Percentiles rank a stretch among this genome's conserved stretches.
Evolutionary conservation across 805 yeast genomes (phyloP).

Genomic region (Candida tammaniensis): DNA sequence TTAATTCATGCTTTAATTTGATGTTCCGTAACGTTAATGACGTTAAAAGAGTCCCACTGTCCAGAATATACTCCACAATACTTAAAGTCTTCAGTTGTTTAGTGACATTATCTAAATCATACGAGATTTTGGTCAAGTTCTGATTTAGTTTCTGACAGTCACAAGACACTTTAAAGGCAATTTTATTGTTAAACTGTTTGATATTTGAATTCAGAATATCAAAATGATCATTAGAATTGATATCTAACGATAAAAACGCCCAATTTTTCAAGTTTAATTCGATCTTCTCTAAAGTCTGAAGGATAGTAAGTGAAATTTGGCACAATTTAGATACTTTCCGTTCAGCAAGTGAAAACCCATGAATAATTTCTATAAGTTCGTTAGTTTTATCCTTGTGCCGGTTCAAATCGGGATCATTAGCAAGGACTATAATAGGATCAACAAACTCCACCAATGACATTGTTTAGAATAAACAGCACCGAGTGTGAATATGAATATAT

Average conservation of each 20-base stretch:
- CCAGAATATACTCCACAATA: slow-evolving; percentile 49
- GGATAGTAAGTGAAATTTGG: slow-evolving; percentile 43
- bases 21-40: slow-evolving; percentile 45
- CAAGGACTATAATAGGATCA: slow-evolving; percentile 48
- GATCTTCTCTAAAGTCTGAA: slow-evolving; percentile 50
- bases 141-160: slow-evolving; percentile 49
- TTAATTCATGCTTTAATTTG: slow-evolving; percentile 48
- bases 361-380: slow-evolving; percentile 39
- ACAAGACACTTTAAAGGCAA: slow-evolving; percentile 52
- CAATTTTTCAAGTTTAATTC: slow-evolving; percentile 48
- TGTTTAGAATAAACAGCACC: too few relatives aligned
- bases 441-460: slow-evolving; percentile 21
- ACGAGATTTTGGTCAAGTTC: slow-evolving; percentile 38
- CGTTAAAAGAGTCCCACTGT: slow-evolving; percentile 49
- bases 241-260: slow-evolving; percentile 54
- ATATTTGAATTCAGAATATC: slow-evolving; percentile 17
- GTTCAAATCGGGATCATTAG: slow-evolving; percentile 49
- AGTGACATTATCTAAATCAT: slow-evolving; percentile 48
- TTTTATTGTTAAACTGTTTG: slow-evolving; percentile 46
- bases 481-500: not conserved
- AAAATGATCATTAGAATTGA: slow-evolving; percentile 42
- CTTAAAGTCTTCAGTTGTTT: slow-evolving; percentile 37
- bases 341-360: slow-evolving; percentile 42
- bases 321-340: slow-evolving; percentile 47
- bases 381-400: slow-evolving; percentile 38